phyloP scores from a whole-genome alignment of 2,329 filamentous ascomycete species.

The Calonectria hawksworthii region DNA sequence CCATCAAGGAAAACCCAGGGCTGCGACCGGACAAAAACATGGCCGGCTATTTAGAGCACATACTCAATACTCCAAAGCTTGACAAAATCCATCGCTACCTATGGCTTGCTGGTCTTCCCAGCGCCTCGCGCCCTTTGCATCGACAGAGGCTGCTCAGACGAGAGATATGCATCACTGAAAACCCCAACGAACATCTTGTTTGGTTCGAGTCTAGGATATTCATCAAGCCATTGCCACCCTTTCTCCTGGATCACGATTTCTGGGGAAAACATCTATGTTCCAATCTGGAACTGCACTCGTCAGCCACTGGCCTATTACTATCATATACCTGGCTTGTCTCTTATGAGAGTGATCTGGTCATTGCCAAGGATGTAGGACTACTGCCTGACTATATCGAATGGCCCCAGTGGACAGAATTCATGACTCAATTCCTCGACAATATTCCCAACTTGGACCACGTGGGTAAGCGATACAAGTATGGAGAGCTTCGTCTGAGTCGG shows the following conservation, averaged over 20 bases:
- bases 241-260: constrained; percentile 21
- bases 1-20: not conserved
- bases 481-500: constrained; percentile 30
- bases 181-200: constrained; percentile 24
- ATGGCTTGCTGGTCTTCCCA: constrained; percentile 30
- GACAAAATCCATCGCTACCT: not conserved
- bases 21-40: not conserved
- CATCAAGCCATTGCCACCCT: constrained; percentile 24
- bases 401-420: constrained; percentile 21
- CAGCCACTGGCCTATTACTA: constrained; percentile 16
- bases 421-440: not conserved
- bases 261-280: constrained; percentile 13
- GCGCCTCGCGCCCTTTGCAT: constrained; percentile 23
- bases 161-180: constrained; percentile 22
- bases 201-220: constrained; percentile 25
- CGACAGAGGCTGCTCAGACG: constrained; percentile 22
- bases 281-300: not conserved
- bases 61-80: constrained; percentile 9
- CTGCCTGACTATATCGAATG: constrained; percentile 1
- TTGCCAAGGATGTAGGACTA: constrained; percentile 11
- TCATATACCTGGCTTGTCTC: constrained; percentile 23
- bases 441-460: not conserved
- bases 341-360: constrained; percentile 10
- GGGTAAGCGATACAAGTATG: constrained; percentile 22
- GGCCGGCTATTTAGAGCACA: not conserved